phyloP scores from a whole-genome alignment of 2,329 filamentous ascomycete genomes.

The Pyricularia grisea region DNA sequence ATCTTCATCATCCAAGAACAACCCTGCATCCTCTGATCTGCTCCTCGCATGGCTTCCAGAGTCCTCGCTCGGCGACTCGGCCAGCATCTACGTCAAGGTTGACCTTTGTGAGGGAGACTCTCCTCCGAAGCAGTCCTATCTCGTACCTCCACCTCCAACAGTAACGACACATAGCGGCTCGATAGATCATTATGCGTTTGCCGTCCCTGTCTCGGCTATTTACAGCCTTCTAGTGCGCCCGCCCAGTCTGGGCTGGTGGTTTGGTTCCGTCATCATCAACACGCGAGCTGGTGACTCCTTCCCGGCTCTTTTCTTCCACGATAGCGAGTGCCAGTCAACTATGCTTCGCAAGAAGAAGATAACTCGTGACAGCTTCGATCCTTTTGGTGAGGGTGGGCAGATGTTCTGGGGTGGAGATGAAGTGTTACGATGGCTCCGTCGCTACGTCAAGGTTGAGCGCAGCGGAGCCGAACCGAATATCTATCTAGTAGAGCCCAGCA shows the following conservation, averaged over 20 bases:
- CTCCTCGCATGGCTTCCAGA: conserved; percentile 93
- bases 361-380: conserved; percentile 77
- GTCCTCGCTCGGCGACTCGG: conserved; percentile 73
- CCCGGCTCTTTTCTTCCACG: conserved; percentile 93
- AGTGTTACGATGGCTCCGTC: conserved; percentile 79
- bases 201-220: conserved; percentile 79
- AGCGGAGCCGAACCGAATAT: conserved; percentile 82
- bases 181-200: conserved; percentile 78
- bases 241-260: conserved; percentile 97
- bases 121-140: conserved; percentile 75
- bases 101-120: conserved; percentile 76
- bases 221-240: conserved; percentile 86
- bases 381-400: conserved; percentile 69
- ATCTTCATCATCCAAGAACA: conserved; percentile 23
- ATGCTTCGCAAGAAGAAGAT: conserved; percentile 88
- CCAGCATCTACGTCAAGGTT: conserved; percentile 89
- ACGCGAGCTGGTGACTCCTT: conserved; percentile 85
- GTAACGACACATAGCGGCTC: conserved; percentile 65
- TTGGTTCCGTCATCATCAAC: conserved; percentile 91
- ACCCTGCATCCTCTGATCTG: conserved; percentile 56
- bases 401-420: conserved; percentile 99
- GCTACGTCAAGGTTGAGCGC: conserved; percentile 74
- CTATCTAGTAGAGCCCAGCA: conserved; percentile 79
- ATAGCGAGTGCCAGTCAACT: conserved; percentile 91
- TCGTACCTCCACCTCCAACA: conserved; percentile 85